phyloP scores from a whole-genome alignment of 441 rosid species.

The Arabidopsis hybrid region DNA sequence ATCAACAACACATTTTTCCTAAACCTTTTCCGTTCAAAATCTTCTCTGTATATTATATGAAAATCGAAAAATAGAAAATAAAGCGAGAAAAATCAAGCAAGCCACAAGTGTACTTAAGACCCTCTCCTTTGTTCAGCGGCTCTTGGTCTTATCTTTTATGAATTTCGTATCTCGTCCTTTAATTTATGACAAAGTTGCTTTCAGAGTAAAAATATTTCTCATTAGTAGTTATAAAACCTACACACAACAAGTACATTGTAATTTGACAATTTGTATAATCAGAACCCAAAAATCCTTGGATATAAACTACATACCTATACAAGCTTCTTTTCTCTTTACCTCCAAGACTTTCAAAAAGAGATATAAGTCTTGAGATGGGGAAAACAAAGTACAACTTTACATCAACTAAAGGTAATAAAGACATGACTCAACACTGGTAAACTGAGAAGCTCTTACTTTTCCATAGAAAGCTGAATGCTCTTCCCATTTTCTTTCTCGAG shows the following conservation, averaged over 20 bases:
- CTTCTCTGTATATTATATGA: too few relatives aligned
- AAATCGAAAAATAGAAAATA: neutral
- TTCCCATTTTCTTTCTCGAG: constrained; percentile 60
- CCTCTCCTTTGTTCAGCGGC: neutral
- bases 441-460: constrained; percentile 85
- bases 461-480: constrained; percentile 75
- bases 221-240: neutral
- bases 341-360: constrained; percentile 41
- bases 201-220: neutral
- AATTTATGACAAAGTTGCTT: neutral
- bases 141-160: neutral
- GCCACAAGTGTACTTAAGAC: neutral
- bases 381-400: constrained; percentile 36
- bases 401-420: constrained; percentile 18
- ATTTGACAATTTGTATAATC: neutral
- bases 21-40: constrained; percentile 17
- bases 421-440: constrained; percentile 58
- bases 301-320: constrained; percentile 28
- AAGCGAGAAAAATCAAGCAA: neutral
- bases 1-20: neutral
- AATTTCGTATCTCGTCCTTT: neutral
- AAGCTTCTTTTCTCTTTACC: constrained; percentile 22
- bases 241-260: neutral
- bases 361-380: constrained; percentile 28
- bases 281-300: constrained; percentile 18